Evolutionary conservation across 1,284 basidiomycete species (phyloP), one percentile per base, ranked within the genome.

Genomic region (Cutaneotrichosporon cavernicola): DNA sequence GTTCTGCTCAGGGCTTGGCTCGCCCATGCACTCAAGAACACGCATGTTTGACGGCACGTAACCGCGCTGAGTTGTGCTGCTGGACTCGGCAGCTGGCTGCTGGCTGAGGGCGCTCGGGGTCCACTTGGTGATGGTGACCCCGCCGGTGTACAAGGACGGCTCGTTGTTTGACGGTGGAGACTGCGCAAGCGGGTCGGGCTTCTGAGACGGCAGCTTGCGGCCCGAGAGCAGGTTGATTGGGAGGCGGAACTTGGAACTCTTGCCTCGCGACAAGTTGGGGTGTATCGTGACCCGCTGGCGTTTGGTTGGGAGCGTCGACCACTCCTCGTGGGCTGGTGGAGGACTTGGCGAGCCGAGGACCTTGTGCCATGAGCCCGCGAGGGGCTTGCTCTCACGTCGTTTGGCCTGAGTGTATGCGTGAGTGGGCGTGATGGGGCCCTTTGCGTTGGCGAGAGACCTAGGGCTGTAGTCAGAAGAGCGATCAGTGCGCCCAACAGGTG

Each of bases 101-200:
- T 26, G 53, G 36, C 36, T 8, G 26, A 36, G 56, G 2, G 62
- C 46, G 2, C 58, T 60, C n/a, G 63, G 63, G 18, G 63, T 40
- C 63, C 63, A 65, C 5, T 58, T 43, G 3, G 63, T 61, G 43
- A 65, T 31, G 22, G 58, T 63, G 8, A 30, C 34, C 5, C 38
- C 32, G 11, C 26, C 30, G 34, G 22, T 31, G 31, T 18, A 13
- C 34, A 34, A 9, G 18, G 55, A 30, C 2, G 36, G 14, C 38
- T 56, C 55, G 34, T 21, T 38, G 14, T 16, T 9, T 2, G 36
- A n/a, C 5, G 36, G 31, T 9, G n/a, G 30, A 13, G 43, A 8
- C 40, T 40, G 32, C 40, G 38, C 9, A 5, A 30, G 50, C 13
- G 58, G 49, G 6, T 30, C 22, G 4, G 14, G 30, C 5, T 55